Percentiles rank a stretch among this genome's conserved stretches.
Conservation (phyloP, 305 asterid genomes). For the Withania somnifera region DNA sequence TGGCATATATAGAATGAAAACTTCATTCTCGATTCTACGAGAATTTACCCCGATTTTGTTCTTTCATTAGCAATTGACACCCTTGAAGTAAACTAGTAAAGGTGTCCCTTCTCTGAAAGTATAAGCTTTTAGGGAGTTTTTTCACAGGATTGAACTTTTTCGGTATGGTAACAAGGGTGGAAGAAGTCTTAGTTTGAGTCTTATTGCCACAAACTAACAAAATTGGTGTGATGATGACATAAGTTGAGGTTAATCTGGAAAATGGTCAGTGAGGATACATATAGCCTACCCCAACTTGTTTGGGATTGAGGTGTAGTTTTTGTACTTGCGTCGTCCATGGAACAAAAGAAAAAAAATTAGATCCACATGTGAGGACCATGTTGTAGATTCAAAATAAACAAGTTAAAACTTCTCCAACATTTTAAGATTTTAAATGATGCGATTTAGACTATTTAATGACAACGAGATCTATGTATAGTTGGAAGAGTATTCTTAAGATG, state of each 20-base stretch:
- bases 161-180: neutral
- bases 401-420: too few species aligned
- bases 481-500: neutral
- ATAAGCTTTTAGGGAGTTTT: neutral
- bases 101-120: neutral
- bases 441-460: neutral
- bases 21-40: too few species aligned
- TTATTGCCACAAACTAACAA: neutral
- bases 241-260: neutral
- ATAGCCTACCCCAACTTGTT: neutral
- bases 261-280: neutral
- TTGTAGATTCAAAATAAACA: neutral
- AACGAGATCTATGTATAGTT: neutral
- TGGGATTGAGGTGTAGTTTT: neutral
- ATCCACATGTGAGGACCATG: neutral
- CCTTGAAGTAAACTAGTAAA: neutral
- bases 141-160: neutral
- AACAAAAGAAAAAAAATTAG: neutral
- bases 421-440: neutral
- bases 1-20: too few species aligned
- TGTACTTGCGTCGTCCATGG: neutral
- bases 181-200: neutral
- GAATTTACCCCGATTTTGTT: too few species aligned
- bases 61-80: too few species aligned
- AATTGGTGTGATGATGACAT: neutral